Evolutionary conservation across 352 stramenopile genomes (phyloP).

Genomic region (Phytophthora chlamydospora): DNA sequence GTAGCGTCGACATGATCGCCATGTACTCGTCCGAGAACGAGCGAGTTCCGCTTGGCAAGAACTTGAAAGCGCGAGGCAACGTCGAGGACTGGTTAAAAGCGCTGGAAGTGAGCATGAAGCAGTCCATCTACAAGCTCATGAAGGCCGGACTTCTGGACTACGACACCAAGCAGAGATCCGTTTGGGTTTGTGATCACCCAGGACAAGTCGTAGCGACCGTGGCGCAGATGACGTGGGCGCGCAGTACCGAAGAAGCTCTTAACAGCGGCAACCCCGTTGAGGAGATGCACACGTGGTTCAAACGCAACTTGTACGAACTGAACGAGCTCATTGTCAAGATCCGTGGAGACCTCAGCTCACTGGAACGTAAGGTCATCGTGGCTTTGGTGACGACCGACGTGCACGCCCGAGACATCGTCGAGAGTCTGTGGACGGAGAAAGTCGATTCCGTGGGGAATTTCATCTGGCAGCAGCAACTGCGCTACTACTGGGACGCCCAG

Average conservation of each 20-base stretch:
- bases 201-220: constrained; percentile 94
- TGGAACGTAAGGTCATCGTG: constrained; percentile 94
- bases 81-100: constrained; percentile 90
- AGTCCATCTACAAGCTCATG: constrained; percentile 92
- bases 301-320: constrained; percentile 82
- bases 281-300: constrained; percentile 73
- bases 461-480: constrained; percentile 94
- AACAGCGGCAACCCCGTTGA: constrained; percentile 40
- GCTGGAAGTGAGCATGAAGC: constrained; percentile 91
- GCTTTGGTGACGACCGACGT: constrained; percentile 94
- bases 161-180: constrained; percentile 74
- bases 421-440: constrained; percentile 69
- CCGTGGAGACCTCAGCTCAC: constrained; percentile 83
- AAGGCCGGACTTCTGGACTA: constrained; percentile 93
- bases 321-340: constrained; percentile 94
- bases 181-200: constrained; percentile 91
- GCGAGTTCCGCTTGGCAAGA: constrained; percentile 88
- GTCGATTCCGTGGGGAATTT: constrained; percentile 88
- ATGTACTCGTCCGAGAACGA: constrained; percentile 94
- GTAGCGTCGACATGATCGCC: constrained; percentile 92
- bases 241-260: constrained; percentile 88
- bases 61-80: constrained; percentile 92
- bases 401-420: constrained; percentile 90
- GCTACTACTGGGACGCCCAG: constrained; percentile 94
- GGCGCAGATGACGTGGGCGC: constrained; percentile 93